These are phyloP conservation scores for Guyanaporus albipodus DNA, from an alignment of 768 basidiomycete species.

Conservation along the genomic window DNA sequence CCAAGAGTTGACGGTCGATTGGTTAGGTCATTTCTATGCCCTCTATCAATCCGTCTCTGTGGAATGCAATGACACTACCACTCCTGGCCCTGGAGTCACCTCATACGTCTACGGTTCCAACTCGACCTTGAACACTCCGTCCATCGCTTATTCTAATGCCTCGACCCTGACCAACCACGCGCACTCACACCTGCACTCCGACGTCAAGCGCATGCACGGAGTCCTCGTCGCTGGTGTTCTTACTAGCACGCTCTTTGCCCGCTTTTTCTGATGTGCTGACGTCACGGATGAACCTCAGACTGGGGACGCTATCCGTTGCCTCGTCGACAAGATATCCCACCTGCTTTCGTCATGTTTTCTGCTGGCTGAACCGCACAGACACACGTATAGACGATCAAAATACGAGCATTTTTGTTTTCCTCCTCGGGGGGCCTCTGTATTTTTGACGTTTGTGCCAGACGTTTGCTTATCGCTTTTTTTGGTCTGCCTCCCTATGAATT, in stretches of 20 bases:
- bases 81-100: constrained; percentile 44
- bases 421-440: too few species aligned
- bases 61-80: constrained; percentile 52
- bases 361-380: neutral
- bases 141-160: constrained; percentile 54
- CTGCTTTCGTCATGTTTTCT: neutral
- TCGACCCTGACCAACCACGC: constrained; percentile 49
- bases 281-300: neutral
- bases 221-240: constrained; percentile 12
- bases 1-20: neutral
- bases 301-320: neutral
- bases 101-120: constrained; percentile 66
- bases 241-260: constrained; percentile 13
- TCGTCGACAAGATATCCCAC: neutral
- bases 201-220: constrained; percentile 9
- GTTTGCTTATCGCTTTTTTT: neutral
- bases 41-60: constrained; percentile 59
- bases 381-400: neutral
- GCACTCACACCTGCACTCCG: constrained; percentile 18
- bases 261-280: constrained; percentile 17
- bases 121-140: constrained; percentile 47
- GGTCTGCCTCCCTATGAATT: neutral
- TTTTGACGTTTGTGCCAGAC: neutral
- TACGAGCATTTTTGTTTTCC: neutral
- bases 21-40: constrained; percentile 64